phyloP scores from a whole-genome alignment of 805 yeast species.

The Monosporozyma yasuniensis region DNA sequence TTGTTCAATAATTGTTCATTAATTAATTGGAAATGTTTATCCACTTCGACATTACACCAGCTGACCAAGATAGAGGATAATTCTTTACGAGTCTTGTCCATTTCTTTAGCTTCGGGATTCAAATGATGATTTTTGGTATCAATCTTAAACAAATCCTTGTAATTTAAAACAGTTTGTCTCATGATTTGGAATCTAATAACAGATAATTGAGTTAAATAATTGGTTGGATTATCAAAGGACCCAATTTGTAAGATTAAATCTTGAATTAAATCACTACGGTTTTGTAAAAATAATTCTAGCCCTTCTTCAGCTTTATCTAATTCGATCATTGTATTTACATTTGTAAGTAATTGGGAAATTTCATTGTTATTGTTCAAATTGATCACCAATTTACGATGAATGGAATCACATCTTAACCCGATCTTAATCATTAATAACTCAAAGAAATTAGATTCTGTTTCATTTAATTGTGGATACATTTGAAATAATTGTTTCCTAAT shows the following conservation, averaged over 20 bases:
- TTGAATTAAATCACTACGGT: conserved; percentile 40
- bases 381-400: conserved; percentile 30
- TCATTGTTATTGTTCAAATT: conserved; percentile 26
- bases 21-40: conserved; percentile 48
- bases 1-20: conserved; percentile 62
- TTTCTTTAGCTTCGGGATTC: background rate
- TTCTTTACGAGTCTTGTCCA: conserved; percentile 10
- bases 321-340: conserved; percentile 28
- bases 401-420: conserved; percentile 24
- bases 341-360: conserved; percentile 19
- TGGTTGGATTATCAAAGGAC: conserved; percentile 43
- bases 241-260: conserved; percentile 41
- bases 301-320: conserved; percentile 43
- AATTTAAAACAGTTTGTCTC: conserved; percentile 47
- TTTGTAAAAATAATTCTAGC: conserved; percentile 38
- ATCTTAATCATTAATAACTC: conserved; percentile 30
- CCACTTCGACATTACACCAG: conserved; percentile 65
- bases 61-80: conserved; percentile 55
- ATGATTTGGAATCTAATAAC: conserved; percentile 54
- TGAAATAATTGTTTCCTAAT: conserved; percentile 28
- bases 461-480: conserved; percentile 10
- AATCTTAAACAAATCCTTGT: conserved; percentile 40
- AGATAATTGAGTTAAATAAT: conserved; percentile 53
- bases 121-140: background rate
- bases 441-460: conserved; percentile 27